Conservation (phyloP, 2,329 filamentous ascomycete species). For the Nemania serpens region DNA sequence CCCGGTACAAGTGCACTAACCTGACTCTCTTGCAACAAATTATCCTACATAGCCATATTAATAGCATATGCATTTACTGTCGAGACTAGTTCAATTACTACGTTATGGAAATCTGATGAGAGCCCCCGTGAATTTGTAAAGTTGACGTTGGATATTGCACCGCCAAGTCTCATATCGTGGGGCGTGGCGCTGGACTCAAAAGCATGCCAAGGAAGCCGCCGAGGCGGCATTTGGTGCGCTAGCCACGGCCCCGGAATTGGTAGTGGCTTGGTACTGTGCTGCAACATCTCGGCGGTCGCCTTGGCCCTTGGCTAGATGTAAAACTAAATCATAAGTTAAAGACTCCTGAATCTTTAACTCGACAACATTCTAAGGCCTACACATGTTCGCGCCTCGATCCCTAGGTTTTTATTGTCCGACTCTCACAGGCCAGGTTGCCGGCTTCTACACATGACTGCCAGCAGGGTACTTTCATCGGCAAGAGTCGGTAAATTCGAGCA, state of each 20-base stretch:
- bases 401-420: neutral
- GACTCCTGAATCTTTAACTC: neutral
- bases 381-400: neutral
- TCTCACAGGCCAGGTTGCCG: neutral
- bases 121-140: neutral
- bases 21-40: too few relatives aligned
- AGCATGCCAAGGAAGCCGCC: constrained; percentile 16
- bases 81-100: neutral
- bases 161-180: constrained; percentile 14
- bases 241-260: constrained; percentile 8
- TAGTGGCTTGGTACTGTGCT: constrained; percentile 22
- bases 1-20: neutral
- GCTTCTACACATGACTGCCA: constrained; percentile 1
- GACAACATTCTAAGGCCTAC: neutral
- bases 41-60: neutral
- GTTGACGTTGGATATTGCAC: neutral
- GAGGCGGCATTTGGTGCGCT: constrained; percentile 15
- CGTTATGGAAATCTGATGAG: neutral
- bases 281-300: constrained; percentile 15
- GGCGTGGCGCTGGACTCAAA: neutral
- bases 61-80: neutral
- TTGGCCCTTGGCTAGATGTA: neutral
- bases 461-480: neutral
- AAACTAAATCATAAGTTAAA: neutral
- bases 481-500: neutral